phyloP scores from a whole-genome alignment of 2,329 filamentous ascomycete species.

The Ramularia endophylla region DNA sequence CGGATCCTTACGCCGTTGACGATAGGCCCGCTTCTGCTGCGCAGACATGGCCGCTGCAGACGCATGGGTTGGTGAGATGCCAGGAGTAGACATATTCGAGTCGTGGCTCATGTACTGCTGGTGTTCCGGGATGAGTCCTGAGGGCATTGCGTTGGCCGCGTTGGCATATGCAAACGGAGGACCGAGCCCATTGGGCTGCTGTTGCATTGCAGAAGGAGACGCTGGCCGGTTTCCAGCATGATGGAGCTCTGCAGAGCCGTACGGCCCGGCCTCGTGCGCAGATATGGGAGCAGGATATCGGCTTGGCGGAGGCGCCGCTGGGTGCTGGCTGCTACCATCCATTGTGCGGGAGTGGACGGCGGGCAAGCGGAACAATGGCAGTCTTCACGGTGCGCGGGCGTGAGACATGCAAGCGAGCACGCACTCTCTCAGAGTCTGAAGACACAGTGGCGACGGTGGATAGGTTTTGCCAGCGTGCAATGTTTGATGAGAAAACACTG shows the following conservation, averaged over 20 bases:
- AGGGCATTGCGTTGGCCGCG: conserved; percentile 12
- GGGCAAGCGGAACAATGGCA: too few species aligned
- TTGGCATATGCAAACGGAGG: conserved; percentile 18
- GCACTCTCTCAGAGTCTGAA: too few species aligned
- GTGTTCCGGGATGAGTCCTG: conserved; percentile 21
- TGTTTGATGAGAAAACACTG: too few species aligned
- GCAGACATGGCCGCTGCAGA: conserved; percentile 54
- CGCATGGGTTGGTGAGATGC: conserved; percentile 27
- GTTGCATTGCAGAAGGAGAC: conserved; percentile 19
- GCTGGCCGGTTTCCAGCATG: conserved; percentile 10
- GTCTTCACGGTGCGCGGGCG: too few species aligned
- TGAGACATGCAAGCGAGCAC: too few species aligned
- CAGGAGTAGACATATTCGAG: conserved; percentile 23
- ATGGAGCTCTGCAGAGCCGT: conserved; percentile 6
- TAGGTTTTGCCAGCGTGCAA: too few species aligned
- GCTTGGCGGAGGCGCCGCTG: too few species aligned
- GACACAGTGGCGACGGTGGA: too few species aligned
- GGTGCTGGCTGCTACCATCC: too few species aligned
- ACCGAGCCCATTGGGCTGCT: conserved; percentile 17
- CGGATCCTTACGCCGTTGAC: conserved; percentile 90
- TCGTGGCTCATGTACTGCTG: conserved; percentile 23
- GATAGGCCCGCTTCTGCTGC: conserved; percentile 81
- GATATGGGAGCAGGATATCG: conserved; percentile 1
- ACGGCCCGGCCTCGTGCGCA: not conserved
- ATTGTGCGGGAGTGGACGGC: too few species aligned